Conservation (phyloP, 108 stramenopile genomes). For the Skeletonema menzelii region DNA sequence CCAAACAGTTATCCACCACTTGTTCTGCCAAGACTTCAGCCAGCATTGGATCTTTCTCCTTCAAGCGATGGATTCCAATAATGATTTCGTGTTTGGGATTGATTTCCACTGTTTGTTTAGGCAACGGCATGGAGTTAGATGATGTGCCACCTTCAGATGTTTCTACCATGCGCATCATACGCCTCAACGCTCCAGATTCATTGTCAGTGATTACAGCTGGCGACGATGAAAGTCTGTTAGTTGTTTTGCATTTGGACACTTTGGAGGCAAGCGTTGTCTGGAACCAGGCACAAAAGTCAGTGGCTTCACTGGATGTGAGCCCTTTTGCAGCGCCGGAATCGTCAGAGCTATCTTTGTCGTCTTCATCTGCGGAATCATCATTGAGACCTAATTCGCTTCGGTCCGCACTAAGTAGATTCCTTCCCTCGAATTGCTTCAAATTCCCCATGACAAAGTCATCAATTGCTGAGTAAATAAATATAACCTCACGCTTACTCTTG, state of each 20-base stretch:
- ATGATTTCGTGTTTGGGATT: conserved; percentile 97
- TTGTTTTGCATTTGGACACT: conserved; percentile 82
- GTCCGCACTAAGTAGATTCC: conserved; percentile 90
- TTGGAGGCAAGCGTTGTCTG: conserved; percentile 64
- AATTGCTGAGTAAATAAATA: conserved; percentile 94
- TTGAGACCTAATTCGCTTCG: conserved; percentile 72
- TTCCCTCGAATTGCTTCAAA: conserved; percentile 85
- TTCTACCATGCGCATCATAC: conserved; percentile 98
- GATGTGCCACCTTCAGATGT: conserved; percentile 73
- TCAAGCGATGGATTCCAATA: conserved; percentile 64
- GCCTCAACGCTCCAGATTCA: conserved; percentile 93
- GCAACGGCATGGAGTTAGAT: conserved; percentile 72
- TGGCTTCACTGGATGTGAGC: conserved; percentile 71
- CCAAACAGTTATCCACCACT: conserved; percentile 96
- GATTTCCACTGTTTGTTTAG: conserved; percentile 95
- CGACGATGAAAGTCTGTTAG: conserved; percentile 81
- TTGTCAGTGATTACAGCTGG: conserved; percentile 98
- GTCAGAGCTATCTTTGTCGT: conserved; percentile 43
- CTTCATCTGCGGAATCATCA: conserved; percentile 41
- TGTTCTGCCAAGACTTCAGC: conserved; percentile 89
- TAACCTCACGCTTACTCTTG: conserved; percentile 84
- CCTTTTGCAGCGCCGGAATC: conserved; percentile 29
- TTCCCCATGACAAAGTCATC: conserved; percentile 99
- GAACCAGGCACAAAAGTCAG: conserved; percentile 90
- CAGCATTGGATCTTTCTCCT: conserved; percentile 68